phyloP scores from a whole-genome alignment of 2,329 filamentous ascomycete species.

The Tolypocladium capitatum region DNA sequence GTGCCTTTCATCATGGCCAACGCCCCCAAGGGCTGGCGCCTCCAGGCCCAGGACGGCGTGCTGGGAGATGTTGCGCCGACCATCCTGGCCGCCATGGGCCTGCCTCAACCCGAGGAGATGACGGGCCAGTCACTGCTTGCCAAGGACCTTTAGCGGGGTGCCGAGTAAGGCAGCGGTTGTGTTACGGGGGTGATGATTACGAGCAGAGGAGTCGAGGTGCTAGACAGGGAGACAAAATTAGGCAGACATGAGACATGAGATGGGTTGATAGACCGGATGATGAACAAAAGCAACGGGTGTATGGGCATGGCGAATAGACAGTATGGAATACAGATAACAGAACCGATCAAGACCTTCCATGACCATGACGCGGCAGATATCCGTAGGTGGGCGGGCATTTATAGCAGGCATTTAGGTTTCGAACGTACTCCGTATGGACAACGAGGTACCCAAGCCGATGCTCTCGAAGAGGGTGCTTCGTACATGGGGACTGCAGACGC shows the following conservation, averaged over 20 bases:
- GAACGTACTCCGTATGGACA: too few relatives aligned
- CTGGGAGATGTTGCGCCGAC: slow-evolving; percentile 96
- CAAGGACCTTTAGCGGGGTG: slow-evolving; percentile 42
- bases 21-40: slow-evolving; percentile 74
- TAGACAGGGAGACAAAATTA: neutral
- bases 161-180: slow-evolving; percentile 8
- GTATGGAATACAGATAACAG: neutral
- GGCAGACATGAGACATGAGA: neutral
- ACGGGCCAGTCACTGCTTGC: slow-evolving; percentile 71
- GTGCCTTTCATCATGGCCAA: slow-evolving; percentile 98
- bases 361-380: too few relatives aligned
- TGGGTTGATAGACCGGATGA: slow-evolving; percentile 1
- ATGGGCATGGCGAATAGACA: neutral
- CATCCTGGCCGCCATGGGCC: slow-evolving; percentile 76
- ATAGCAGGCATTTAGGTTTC: too few relatives aligned
- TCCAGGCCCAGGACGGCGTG: slow-evolving; percentile 78
- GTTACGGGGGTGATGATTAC: neutral
- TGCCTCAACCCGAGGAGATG: slow-evolving; percentile 87
- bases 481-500: too few relatives aligned
- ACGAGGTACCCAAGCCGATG: too few relatives aligned
- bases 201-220: slow-evolving; percentile 2
- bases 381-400: too few relatives aligned
- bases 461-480: too few relatives aligned
- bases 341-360: neutral
- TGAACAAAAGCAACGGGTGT: neutral